These are phyloP conservation scores for Hymenoscyphus fraxineus DNA, from an alignment of 2,329 filamentous ascomycete genomes.

Conservation along the genomic window DNA sequence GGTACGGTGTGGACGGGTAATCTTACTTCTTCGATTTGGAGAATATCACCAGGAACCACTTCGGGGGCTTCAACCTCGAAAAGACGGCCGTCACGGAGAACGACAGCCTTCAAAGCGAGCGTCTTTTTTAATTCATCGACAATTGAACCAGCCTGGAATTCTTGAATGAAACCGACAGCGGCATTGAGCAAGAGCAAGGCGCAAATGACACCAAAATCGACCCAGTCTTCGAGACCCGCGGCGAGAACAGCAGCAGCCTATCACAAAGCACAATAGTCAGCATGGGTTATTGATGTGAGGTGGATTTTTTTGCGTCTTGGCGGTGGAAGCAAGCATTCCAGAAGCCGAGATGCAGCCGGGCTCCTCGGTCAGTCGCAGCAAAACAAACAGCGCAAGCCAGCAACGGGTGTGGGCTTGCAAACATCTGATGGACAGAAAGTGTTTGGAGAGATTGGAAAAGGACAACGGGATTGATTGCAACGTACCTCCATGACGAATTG, in stretches of 20 bases:
- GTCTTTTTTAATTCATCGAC: constrained; percentile 91
- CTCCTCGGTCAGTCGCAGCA: constrained; percentile 8
- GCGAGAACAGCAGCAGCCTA: constrained; percentile 69
- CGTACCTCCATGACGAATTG: constrained; percentile 91
- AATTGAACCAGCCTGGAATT: constrained; percentile 85
- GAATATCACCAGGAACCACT: constrained; percentile 85
- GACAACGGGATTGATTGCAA: constrained; percentile 22
- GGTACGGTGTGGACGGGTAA: not conserved
- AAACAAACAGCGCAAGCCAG: not conserved
- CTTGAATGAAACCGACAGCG: constrained; percentile 80
- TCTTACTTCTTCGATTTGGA: constrained; percentile 74
- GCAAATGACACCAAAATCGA: constrained; percentile 90
- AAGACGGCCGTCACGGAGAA: constrained; percentile 75
- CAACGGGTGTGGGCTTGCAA: not conserved
- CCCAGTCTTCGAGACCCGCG: constrained; percentile 82
- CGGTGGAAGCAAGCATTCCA: constrained; percentile 11
- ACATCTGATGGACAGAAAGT: not conserved
- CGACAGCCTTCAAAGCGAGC: constrained; percentile 80
- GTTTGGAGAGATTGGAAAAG: constrained; percentile 13
- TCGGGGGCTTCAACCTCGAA: constrained; percentile 78
- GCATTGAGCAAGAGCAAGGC: constrained; percentile 81
- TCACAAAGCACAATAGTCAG: constrained; percentile 16
- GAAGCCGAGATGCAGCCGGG: constrained; percentile 6
- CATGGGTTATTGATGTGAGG: constrained; percentile 5
- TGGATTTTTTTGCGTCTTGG: constrained; percentile 6